Evolutionary conservation across 106 monocot species (phyloP), one percentile per base, ranked within the genome.

Genomic region (Xerophyta viscosa): DNA sequence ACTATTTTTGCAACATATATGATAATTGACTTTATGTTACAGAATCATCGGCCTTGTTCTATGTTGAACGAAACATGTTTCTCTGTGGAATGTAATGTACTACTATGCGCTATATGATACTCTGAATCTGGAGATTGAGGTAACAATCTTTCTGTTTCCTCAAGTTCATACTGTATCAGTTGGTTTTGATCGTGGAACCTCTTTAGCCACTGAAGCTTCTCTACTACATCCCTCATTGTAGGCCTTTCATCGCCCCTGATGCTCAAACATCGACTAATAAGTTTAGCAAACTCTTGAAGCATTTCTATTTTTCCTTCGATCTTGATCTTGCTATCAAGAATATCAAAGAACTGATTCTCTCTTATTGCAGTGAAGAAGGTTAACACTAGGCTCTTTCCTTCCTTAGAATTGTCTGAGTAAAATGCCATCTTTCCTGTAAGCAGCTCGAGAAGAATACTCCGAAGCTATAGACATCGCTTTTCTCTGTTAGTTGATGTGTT

Each of bases 401-500:
- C 59, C 18, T 46, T 20, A 10, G 15, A 20, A 11, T 13, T 20
- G 0, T 46, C 27, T n/a, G 43, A 44, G 14, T 45, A 46, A 46
- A 46, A 2, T 0, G 59, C 59, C 45, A 3, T 3, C 29, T 53
- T 28, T 4, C 29, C 29, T 14, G 52, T 29, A 6, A 31, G 11
- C 12, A 28, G 29, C 29, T 53, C 27, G 11, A 17, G 3, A 15
- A 30, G 52, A 48, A 53, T 12, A 53, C 52, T 3, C 27, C 52
- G 27, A 53, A 53, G 17, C 52, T 29, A 31, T 53, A 53, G 52
- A 53, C 52, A 53, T 53, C 52, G 29, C 52, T 53, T 17, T 53
- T 53, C 12, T 53, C 29, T 29, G 52, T 29, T 17, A 53, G 27
- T 30, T 29, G 3, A 3, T 26, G 9, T 29, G 28, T 29, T 18